Percentiles rank a stretch among this genome's conserved stretches.
Conservation (phyloP, 2,329 filamentous ascomycete genomes). For the Aspergillus sp. region DNA sequence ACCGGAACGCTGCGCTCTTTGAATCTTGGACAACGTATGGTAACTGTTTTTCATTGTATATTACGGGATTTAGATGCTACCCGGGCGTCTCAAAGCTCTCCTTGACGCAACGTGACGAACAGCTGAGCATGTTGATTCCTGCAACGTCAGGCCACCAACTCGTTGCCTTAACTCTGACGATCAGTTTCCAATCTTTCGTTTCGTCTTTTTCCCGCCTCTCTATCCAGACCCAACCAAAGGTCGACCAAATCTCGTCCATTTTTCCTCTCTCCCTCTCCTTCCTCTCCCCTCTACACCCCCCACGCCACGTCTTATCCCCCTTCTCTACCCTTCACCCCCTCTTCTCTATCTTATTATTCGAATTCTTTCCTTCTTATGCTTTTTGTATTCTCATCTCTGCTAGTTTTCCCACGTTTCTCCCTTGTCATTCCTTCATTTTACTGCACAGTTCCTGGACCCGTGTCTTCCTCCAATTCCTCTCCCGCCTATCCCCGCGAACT, state of each 20-base stretch:
- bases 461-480: conserved; percentile 13
- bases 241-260: conserved; percentile 23
- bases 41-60: not conserved
- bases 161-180: conserved; percentile 16
- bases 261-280: conserved; percentile 17
- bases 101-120: not conserved
- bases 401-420: conserved; percentile 15
- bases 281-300: conserved; percentile 14
- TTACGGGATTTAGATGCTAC: not conserved
- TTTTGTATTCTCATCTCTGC: conserved; percentile 15
- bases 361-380: conserved; percentile 16
- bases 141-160: conserved; percentile 14
- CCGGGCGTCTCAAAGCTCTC: not conserved
- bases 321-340: conserved; percentile 13
- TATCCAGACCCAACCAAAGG: conserved; percentile 21
- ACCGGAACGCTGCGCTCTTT: conserved; percentile 16
- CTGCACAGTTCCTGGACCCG: conserved; percentile 8
- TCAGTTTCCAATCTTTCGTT: conserved; percentile 21
- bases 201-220: conserved; percentile 20
- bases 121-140: not conserved
- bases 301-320: conserved; percentile 14
- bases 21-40: conserved; percentile 2
- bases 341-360: conserved; percentile 11
- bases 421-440: conserved; percentile 22
- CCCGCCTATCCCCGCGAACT: conserved; percentile 11